Conservation (phyloP, 352 stramenopile genomes). For the Pythium insidiosum region DNA sequence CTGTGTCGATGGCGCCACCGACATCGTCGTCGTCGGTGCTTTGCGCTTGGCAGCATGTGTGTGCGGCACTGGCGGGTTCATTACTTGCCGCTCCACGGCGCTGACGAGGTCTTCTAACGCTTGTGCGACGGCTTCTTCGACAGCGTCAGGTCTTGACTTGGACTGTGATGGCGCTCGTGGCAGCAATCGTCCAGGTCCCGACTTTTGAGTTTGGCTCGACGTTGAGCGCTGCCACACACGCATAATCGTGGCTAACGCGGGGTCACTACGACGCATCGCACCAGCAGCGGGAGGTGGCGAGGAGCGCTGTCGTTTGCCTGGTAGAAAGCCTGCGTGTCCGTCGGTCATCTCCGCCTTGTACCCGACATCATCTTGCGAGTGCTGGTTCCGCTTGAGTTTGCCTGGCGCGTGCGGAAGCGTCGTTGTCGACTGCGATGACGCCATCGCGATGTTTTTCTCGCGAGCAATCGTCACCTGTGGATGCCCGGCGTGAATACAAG, state of each 20-base stretch:
- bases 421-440: background rate
- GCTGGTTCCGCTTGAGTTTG: constrained; percentile 67
- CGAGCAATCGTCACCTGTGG: constrained; percentile 50
- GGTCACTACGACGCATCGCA: background rate
- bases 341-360: constrained; percentile 4
- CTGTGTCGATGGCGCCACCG: background rate
- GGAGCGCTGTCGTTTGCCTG: constrained; percentile 54
- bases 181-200: too few species aligned
- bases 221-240: background rate
- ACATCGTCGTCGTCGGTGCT: background rate
- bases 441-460: constrained; percentile 31
- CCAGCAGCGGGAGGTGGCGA: constrained; percentile 20
- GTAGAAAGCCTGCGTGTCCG: constrained; percentile 14
- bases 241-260: too few species aligned
- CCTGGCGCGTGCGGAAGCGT: constrained; percentile 15
- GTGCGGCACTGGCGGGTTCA: too few species aligned
- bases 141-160: too few species aligned
- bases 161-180: background rate
- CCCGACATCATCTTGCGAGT: constrained; percentile 27
- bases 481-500: constrained; percentile 1
- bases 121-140: too few species aligned
- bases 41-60: constrained; percentile 17
- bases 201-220: background rate
- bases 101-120: background rate
- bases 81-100: too few species aligned